Conservation (phyloP, 2,329 filamentous ascomycete species). For the Botryotinia narcissicola region DNA sequence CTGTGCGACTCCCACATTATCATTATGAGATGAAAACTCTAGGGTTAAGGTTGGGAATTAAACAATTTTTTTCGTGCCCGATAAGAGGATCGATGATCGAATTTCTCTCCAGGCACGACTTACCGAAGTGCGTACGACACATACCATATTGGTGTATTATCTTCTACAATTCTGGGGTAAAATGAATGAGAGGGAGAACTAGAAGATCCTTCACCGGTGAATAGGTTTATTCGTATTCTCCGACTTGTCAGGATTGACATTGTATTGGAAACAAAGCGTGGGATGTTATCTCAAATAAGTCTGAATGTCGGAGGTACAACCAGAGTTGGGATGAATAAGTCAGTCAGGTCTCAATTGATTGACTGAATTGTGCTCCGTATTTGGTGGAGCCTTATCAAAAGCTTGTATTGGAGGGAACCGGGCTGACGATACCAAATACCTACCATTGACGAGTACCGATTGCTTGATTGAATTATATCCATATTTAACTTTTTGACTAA, state of each 20-base stretch:
- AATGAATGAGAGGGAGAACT: not conserved
- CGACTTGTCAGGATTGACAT: not conserved
- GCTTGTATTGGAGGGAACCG: not conserved
- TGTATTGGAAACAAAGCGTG: not conserved
- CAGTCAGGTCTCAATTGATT: conserved; percentile 1
- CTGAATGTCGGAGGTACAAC: not conserved
- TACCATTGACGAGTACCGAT: no score
- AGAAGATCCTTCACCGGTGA: not conserved
- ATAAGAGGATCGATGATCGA: conserved; percentile 11
- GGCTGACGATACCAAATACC: not conserved
- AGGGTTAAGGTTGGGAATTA: not conserved
- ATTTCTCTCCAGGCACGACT: not conserved
- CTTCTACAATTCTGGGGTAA: not conserved
- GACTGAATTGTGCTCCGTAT: not conserved
- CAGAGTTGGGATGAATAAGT: conserved; percentile 2
- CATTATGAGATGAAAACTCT: conserved; percentile 12
- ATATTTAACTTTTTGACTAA: not conserved
- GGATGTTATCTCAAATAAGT: not conserved
- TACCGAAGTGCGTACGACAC: not conserved
- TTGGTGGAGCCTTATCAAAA: not conserved
- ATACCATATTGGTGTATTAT: not conserved
- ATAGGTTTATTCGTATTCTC: not conserved
- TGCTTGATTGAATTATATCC: not conserved
- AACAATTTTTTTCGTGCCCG: conserved; percentile 2
- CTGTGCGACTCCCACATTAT: conserved; percentile 6